Base-by-base conservation (phyloP, 2,329 filamentous ascomycete species). In the Clarireedia monteithiana region DNA sequence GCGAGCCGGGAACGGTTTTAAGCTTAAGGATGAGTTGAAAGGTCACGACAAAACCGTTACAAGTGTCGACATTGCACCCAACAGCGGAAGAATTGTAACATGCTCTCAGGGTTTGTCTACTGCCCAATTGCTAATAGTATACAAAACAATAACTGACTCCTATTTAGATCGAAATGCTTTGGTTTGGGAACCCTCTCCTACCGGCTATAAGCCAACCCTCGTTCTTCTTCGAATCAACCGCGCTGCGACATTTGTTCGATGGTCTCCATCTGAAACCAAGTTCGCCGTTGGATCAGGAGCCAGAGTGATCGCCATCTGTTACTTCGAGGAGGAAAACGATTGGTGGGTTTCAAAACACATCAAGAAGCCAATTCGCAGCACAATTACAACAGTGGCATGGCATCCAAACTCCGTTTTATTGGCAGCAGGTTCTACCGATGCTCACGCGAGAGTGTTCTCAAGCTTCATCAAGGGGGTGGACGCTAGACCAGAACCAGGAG, bases 281-380 rank as follows among this genome's bases (percentile, higher is more conserved):
- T 99, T 99, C 71, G 94, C 94, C 53, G 94, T 97, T 26, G 94
- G 94, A 59, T 96, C 91, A 27, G 94, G 94, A 60, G 94, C 96
- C 65, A 86, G 94, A 61, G 88, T 96, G 62, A 96, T 99, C 67
- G 91, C 94, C 42, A 82, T 97, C 65, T 99, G 94, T 79, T 97
- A 97, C 77, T 99, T 99, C 66, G 94, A 99, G 70, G 89, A 96
- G 71, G 94, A 99, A 74, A 96, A 99, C 74, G 91, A 99, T 77
- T 99, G 94, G 94, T 99, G 94, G 94, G 92, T 99, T 44, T 96
- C 91, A 39, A 99, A 99, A 80, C 94, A 99, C 74, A 76, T 99
- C 69, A 97, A 97, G 83, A 99, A 97, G 81, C 94, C 94, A 20
- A 95, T 99, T 67, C 88, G 92, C 64, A 96, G 91, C 71, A 99